These are phyloP conservation scores for Globisporangium solare DNA, from an alignment of 352 stramenopile species.

Conservation along the genomic window DNA sequence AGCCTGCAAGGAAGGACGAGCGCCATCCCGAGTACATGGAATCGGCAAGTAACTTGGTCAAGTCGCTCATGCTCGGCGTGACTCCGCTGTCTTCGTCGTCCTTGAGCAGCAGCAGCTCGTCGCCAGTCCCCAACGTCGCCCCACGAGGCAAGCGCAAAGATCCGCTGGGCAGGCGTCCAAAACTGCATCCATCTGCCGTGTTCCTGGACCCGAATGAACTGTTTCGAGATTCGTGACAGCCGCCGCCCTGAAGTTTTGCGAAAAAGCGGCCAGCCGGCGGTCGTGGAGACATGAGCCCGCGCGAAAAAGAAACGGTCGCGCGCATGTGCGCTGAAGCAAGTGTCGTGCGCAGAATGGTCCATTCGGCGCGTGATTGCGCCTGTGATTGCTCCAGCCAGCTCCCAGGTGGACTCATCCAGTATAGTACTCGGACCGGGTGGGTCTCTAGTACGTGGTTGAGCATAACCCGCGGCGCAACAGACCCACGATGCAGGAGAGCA, in stretches of 20 bases:
- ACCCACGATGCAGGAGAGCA: too few relatives aligned
- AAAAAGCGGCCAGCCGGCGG: too few relatives aligned
- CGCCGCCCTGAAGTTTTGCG: background rate
- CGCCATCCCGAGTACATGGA: constrained; percentile 4
- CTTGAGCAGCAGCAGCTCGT: background rate
- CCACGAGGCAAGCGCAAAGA: constrained; percentile 16
- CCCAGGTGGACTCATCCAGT: too few relatives aligned
- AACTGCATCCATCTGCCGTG: constrained; percentile 21
- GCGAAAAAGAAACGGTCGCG: too few relatives aligned
- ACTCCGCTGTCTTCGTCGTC: constrained; percentile 12
- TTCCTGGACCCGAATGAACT: constrained; percentile 21
- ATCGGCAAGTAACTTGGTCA: constrained; percentile 24
- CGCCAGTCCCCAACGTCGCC: background rate
- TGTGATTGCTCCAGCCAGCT: too few relatives aligned
- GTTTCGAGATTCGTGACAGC: background rate
- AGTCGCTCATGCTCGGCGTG: constrained; percentile 24
- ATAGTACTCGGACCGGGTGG: too few relatives aligned
- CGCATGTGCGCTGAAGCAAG: too few relatives aligned
- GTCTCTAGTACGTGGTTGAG: too few relatives aligned
- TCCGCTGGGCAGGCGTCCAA: constrained; percentile 9
- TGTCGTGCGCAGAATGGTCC: too few relatives aligned
- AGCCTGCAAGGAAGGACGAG: background rate
- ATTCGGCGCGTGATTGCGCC: too few relatives aligned
- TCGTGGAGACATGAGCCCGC: too few relatives aligned
- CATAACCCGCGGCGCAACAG: too few relatives aligned